These are phyloP conservation scores for Chlorella sp. DNA, from an alignment of 139 green algal genomes.

Conservation along the genomic window DNA sequence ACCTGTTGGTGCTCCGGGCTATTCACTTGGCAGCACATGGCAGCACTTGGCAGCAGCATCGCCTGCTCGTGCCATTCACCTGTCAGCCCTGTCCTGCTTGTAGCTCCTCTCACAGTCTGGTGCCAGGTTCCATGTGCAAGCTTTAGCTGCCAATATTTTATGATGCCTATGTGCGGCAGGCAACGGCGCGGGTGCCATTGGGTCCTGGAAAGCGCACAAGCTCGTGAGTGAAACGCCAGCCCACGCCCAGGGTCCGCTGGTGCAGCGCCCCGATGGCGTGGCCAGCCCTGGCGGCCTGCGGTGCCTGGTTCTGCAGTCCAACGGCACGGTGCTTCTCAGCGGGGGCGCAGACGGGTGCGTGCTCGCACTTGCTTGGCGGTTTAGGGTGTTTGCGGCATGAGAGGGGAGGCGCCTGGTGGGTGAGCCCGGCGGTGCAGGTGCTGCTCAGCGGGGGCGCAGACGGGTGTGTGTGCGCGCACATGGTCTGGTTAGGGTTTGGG, in stretches of 20 bases:
- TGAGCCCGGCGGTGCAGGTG: constrained; percentile 2
- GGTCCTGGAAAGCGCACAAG: constrained; percentile 25
- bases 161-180: constrained; percentile 20
- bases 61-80: too few relatives aligned
- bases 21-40: too few relatives aligned
- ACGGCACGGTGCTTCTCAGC: constrained; percentile 28
- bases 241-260: constrained; percentile 10
- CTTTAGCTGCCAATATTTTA: too few relatives aligned
- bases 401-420: too few relatives aligned
- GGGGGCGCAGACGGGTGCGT: constrained; percentile 39
- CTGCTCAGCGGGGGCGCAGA: constrained; percentile 39
- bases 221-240: constrained; percentile 21
- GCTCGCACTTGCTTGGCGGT: too few relatives aligned
- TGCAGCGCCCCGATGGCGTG: constrained; percentile 28
- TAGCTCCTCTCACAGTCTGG: too few relatives aligned
- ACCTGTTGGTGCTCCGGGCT: too few relatives aligned
- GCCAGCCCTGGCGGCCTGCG: constrained; percentile 28
- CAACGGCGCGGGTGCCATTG: constrained; percentile 33
- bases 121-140: too few relatives aligned
- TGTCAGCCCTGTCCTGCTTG: too few relatives aligned
- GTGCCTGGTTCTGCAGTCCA: constrained; percentile 36
- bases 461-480: constrained; percentile 28
- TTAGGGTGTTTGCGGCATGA: too few relatives aligned
- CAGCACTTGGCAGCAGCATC: too few relatives aligned
- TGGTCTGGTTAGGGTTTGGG: constrained; percentile 20